A percentile compares a stretch with the other conserved stretches of the same genome.
Evolutionary conservation across 257 asterid genomes (phyloP).

Genomic region (Euphrasia confusa): DNA sequence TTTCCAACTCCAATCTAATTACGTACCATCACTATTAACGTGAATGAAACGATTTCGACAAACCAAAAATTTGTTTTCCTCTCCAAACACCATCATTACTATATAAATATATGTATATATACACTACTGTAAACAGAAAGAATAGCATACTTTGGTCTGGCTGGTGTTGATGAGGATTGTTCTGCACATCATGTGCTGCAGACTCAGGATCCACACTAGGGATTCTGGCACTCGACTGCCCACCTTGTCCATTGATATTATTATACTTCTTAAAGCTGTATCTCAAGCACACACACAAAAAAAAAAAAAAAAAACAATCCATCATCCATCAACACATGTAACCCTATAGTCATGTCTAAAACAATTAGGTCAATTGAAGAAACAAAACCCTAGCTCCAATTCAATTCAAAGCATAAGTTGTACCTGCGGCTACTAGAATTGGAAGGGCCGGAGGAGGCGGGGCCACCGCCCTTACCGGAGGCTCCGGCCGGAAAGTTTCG

Average conservation of each 20-base stretch:
- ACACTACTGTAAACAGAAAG: neutral
- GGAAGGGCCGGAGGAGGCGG: constrained; percentile 41
- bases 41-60: neutral
- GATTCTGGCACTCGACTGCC: constrained; percentile 40
- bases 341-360: constrained; percentile 13
- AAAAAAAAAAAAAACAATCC: neutral
- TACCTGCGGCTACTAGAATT: constrained; percentile 38
- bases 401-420: neutral
- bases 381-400: constrained; percentile 28
- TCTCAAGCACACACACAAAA: neutral
- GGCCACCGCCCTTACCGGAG: constrained; percentile 51
- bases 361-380: neutral
- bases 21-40: neutral
- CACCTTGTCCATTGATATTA: constrained; percentile 56
- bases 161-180: constrained; percentile 45
- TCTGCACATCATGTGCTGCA: constrained; percentile 35
- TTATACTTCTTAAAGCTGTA: constrained; percentile 48
- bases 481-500: constrained; percentile 33
- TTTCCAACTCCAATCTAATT: too few species aligned
- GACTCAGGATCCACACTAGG: constrained; percentile 37
- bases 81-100: neutral
- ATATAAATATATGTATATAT: too few species aligned
- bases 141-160: constrained; percentile 24
- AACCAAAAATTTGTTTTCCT: neutral
- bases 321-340: neutral